Base-by-base conservation (phyloP, 1,284 basidiomycete species). In the Heterobasidion parviporum region DNA sequence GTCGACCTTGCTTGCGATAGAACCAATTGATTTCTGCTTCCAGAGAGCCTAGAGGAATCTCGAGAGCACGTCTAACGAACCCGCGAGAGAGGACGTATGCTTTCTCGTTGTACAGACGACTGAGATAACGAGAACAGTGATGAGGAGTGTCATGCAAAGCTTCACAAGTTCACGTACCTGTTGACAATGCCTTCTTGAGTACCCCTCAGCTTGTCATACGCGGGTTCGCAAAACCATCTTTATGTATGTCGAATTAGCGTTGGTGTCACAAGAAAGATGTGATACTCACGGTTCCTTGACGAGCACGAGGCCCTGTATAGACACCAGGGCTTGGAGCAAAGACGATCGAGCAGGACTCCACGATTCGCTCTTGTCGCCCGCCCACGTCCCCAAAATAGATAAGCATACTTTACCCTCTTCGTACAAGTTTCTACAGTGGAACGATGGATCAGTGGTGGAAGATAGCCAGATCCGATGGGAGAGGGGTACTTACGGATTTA, bases 371-470 rank as follows among this genome's bases (percentile, higher is more conserved):
- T 78, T 83, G 65, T 94, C 93, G 5, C 94, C 94, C 1, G 84
- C 80, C 94, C 94, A 98, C 0, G 94, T 97, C 16, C 92, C 92
- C 4, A 97, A 72, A 50, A 98, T 89, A 26, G 91, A 94, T 52
- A 98, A 70, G 65, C 94, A 98, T 44, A 98, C 93, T 69, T 96
- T 96, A 48, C 94, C 94, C 63, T 98, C 94, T 66, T 96, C 93
- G 64, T 98, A 98, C 51, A 97, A 72, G 70, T 98, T 97, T 32
- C 85, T 88, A 59, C 45, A 16, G 38, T 33, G 16, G 4, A 14
- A 43, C 9, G 32, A 48, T 10, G 34, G 47, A 56, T 52, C 16
- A 54, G 54, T 53, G 45, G 26, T 10, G 56, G 46, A 3, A 50
- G 26, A 6, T 12, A 55, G 16, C 33, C 16, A 14, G 47, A 9